Conservation (phyloP, 345 rosid species). For the Litchi chinensis region DNA sequence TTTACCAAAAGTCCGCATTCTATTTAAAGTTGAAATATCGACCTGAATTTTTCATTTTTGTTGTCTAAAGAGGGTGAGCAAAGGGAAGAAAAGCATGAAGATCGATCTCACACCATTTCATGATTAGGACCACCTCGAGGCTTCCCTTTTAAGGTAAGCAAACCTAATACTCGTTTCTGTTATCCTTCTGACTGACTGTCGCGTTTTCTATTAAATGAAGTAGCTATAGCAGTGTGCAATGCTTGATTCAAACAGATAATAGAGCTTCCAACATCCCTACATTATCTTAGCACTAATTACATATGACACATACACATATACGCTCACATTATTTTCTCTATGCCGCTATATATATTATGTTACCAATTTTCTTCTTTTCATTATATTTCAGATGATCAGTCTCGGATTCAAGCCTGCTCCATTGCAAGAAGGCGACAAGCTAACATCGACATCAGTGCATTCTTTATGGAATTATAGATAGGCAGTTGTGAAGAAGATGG, state of each 20-base stretch:
- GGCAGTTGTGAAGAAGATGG: slow-evolving; percentile 1
- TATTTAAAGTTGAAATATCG: neutral
- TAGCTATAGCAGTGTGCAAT: neutral
- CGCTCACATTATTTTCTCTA: neutral
- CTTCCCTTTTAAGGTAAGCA: slow-evolving; percentile 16
- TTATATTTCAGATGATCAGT: neutral
- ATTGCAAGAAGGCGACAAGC: neutral
- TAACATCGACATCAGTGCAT: neutral
- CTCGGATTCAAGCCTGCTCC: neutral
- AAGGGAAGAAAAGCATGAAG: slow-evolving; percentile 72
- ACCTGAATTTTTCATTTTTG: slow-evolving; percentile 14
- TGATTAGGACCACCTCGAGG: slow-evolving; percentile 32
- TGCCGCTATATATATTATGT: neutral
- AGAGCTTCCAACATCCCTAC: too few relatives aligned
- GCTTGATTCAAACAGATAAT: too few relatives aligned
- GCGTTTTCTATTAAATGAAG: too few relatives aligned
- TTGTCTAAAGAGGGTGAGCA: slow-evolving; percentile 64
- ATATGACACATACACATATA: too few relatives aligned
- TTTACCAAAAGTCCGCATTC: neutral
- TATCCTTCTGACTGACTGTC: neutral
- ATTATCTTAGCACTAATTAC: neutral
- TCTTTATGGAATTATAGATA: neutral
- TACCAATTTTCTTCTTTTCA: neutral
- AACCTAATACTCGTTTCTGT: neutral
- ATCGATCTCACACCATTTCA: slow-evolving; percentile 85